Evolutionary conservation across 1,284 basidiomycete genomes (phyloP).

Genomic region (Dichomitus squalens): DNA sequence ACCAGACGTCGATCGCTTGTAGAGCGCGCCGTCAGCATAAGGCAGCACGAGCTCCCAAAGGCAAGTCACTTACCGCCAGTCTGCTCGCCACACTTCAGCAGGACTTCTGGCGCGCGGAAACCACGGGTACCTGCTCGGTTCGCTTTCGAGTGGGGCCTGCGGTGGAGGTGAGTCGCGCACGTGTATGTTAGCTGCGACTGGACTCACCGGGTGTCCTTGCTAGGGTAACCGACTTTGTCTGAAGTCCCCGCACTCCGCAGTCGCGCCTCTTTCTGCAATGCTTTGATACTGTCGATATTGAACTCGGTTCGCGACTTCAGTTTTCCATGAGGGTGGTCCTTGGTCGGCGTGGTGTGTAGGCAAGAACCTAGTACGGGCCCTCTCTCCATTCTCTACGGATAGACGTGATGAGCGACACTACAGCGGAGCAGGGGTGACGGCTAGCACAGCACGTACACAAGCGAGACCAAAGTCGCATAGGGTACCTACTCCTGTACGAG

Average conservation of each 20-base stretch:
- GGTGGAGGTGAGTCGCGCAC: background rate
- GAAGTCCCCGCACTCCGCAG: conserved; percentile 54
- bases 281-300: conserved; percentile 47
- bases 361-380: conserved; percentile 58
- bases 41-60: background rate
- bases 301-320: conserved; percentile 42
- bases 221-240: conserved; percentile 74
- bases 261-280: conserved; percentile 64
- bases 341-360: conserved; percentile 70
- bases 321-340: conserved; percentile 69
- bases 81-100: conserved; percentile 95
- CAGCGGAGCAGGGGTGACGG: background rate
- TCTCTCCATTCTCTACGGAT: conserved; percentile 56
- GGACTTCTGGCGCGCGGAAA: conserved; percentile 95
- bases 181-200: background rate
- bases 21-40: background rate
- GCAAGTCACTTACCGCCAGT: conserved; percentile 73
- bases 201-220: conserved; percentile 63
- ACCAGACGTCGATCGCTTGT: conserved; percentile 95
- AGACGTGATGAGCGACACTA: background rate
- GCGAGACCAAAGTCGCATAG: conserved; percentile 97
- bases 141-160: conserved; percentile 85
- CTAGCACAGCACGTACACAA: conserved; percentile 56
- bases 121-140: conserved; percentile 97
- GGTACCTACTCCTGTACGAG: conserved; percentile 81